A percentile compares a stretch with the other conserved stretches of the same genome.
These are phyloP conservation scores for Eremothecium cymbalariae DNA, from an alignment of 1,139 yeast genomes.

Conservation along the genomic window DNA sequence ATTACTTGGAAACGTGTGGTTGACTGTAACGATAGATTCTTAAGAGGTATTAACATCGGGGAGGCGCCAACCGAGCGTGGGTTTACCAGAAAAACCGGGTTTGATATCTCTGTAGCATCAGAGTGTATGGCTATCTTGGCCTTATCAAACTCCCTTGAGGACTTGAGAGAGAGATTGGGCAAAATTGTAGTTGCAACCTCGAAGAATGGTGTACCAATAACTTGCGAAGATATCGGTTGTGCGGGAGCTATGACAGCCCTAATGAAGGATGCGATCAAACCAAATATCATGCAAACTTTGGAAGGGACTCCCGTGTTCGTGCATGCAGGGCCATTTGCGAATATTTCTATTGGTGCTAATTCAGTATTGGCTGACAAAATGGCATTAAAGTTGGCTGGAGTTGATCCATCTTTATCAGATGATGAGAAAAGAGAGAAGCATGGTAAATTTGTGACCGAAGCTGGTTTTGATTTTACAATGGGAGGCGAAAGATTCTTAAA, in stretches of 20 bases:
- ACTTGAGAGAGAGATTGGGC: constrained; percentile 86
- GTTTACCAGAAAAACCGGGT: constrained; percentile 79
- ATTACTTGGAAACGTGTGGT: constrained; percentile 97
- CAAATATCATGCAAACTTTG: constrained; percentile 94
- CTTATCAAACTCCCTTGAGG: constrained; percentile 70
- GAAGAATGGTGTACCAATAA: constrained; percentile 75
- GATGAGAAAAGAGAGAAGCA: constrained; percentile 52
- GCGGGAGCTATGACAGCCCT: constrained; percentile 97
- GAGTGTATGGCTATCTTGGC: constrained; percentile 98
- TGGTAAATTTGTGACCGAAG: constrained; percentile 94
- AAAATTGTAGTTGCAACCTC: constrained; percentile 85
- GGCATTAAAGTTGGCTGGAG: constrained; percentile 89
- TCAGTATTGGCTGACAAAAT: constrained; percentile 92
- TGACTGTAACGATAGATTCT: constrained; percentile 89
- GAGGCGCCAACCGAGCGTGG: constrained; percentile 95
- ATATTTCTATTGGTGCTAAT: constrained; percentile 93
- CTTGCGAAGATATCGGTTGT: constrained; percentile 94
- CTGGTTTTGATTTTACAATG: constrained; percentile 98
- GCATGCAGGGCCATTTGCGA: constrained; percentile 98
- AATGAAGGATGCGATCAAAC: constrained; percentile 94
- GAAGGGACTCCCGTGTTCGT: constrained; percentile 98
- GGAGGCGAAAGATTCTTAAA: constrained; percentile 98
- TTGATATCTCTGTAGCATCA: constrained; percentile 93
- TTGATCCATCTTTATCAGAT: constrained; percentile 40
- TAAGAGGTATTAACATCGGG: constrained; percentile 88